A percentile compares a stretch with the other conserved stretches of the same genome.
Conservation (phyloP, 2,329 filamentous ascomycete genomes). For the Diaporthe sp. region DNA sequence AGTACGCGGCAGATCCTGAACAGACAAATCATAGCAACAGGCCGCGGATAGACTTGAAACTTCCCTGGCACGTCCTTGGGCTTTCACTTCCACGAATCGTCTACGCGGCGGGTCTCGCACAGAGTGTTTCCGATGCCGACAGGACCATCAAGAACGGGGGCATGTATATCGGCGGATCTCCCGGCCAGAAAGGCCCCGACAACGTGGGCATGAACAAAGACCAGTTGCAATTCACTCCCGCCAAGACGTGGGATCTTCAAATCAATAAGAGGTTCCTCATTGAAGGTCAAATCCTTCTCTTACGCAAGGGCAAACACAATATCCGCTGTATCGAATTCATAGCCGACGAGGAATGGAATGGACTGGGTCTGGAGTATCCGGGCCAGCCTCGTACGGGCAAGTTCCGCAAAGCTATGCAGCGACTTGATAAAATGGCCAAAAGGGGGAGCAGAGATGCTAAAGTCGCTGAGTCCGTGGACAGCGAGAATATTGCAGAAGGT, state of each 20-base stretch:
- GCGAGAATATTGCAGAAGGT: slow-evolving; percentile 43
- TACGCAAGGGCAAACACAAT: slow-evolving; percentile 73
- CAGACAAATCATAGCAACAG: slow-evolving; percentile 54
- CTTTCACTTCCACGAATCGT: slow-evolving; percentile 68
- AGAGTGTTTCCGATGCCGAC: slow-evolving; percentile 66
- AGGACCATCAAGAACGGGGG: slow-evolving; percentile 65
- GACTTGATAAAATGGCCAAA: slow-evolving; percentile 46
- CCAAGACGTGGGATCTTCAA: slow-evolving; percentile 67
- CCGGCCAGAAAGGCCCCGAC: slow-evolving; percentile 42
- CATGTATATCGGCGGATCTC: slow-evolving; percentile 69
- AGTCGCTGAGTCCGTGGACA: slow-evolving; percentile 41
- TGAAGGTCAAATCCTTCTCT: slow-evolving; percentile 66
- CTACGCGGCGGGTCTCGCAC: slow-evolving; percentile 67
- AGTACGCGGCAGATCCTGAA: slow-evolving; percentile 37
- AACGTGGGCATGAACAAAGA: slow-evolving; percentile 53
- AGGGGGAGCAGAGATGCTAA: neutral
- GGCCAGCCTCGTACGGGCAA: slow-evolving; percentile 63
- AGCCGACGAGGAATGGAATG: slow-evolving; percentile 63
- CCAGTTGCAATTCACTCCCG: slow-evolving; percentile 69
- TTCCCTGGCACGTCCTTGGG: slow-evolving; percentile 66
- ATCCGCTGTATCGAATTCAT: slow-evolving; percentile 70
- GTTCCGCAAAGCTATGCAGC: slow-evolving; percentile 54
- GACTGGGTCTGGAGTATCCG: slow-evolving; percentile 61
- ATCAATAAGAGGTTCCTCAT: slow-evolving; percentile 72
- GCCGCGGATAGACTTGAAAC: slow-evolving; percentile 63